phyloP scores from a whole-genome alignment of 176 grass and related monocot genomes.

The Pontederia crassipes region DNA sequence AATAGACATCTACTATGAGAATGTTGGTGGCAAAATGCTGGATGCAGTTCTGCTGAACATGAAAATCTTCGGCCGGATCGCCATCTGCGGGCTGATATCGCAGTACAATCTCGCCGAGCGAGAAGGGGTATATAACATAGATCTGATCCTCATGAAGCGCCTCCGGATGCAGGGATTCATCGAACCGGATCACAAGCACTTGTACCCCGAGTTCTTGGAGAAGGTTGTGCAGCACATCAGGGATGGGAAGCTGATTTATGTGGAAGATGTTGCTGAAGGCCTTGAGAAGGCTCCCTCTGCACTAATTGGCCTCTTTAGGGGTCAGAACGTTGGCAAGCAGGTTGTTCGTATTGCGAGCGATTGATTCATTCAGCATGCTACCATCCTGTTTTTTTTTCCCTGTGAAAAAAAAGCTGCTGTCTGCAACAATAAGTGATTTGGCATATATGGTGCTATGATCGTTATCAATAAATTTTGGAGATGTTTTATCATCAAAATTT shows the following conservation, averaged over 20 bases:
- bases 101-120: slow-evolving; percentile 56
- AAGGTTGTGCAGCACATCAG: slow-evolving; percentile 27
- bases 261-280: slow-evolving; percentile 48
- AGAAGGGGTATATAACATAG: slow-evolving; percentile 38
- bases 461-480: too few relatives aligned
- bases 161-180: slow-evolving; percentile 48
- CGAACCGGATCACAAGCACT: slow-evolving; percentile 38
- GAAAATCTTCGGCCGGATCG: slow-evolving; percentile 39
- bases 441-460: too few relatives aligned
- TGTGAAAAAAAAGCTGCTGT: too few relatives aligned
- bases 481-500: too few relatives aligned
- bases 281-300: slow-evolving; percentile 41
- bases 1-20: slow-evolving; percentile 91
- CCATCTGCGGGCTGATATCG: slow-evolving; percentile 61
- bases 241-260: slow-evolving; percentile 35
- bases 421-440: too few relatives aligned
- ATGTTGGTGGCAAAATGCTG: slow-evolving; percentile 55
- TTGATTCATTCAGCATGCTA: slow-evolving; percentile 1
- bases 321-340: slow-evolving; percentile 66
- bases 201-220: slow-evolving; percentile 33
- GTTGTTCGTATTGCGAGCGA: slow-evolving; percentile 32
- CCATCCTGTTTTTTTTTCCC: too few relatives aligned
- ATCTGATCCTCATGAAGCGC: slow-evolving; percentile 23
- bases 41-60: slow-evolving; percentile 69
- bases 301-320: slow-evolving; percentile 44